Percentiles rank a stretch among this genome's conserved stretches.
phyloP scores from a whole-genome alignment of 2,329 filamentous ascomycete genomes.

The Penicillium sp. region DNA sequence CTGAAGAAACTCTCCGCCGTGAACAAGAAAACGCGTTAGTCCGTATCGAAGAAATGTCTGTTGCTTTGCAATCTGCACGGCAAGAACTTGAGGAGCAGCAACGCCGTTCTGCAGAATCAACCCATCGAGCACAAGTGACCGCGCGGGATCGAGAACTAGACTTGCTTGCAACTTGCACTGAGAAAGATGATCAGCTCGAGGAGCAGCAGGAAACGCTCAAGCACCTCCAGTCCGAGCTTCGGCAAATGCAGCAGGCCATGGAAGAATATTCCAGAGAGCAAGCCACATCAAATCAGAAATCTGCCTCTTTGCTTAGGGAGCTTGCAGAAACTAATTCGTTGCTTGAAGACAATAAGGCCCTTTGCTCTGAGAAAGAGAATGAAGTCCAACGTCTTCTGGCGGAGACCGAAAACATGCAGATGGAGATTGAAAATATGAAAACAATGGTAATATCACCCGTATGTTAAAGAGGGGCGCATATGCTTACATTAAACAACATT shows the following conservation, averaged over 20 bases:
- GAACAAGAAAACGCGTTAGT: constrained; percentile 35
- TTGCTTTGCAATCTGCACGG: constrained; percentile 32
- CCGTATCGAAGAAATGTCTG: constrained; percentile 38
- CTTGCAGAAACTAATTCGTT: constrained; percentile 20
- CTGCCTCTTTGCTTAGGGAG: constrained; percentile 26
- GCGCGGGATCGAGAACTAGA: constrained; percentile 43
- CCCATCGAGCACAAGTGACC: constrained; percentile 27
- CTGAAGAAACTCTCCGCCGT: constrained; percentile 27
- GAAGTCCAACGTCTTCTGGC: constrained; percentile 24
- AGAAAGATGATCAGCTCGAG: constrained; percentile 48
- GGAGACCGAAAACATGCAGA: constrained; percentile 20
- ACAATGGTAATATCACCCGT: constrained; percentile 18
- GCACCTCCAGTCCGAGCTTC: constrained; percentile 21
- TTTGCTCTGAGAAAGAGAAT: constrained; percentile 26
- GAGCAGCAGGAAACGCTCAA: constrained; percentile 40
- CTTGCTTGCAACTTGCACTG: constrained; percentile 42
- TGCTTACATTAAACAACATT: constrained; percentile 15
- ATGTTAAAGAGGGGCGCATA: no score
- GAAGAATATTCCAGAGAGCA: constrained; percentile 26
- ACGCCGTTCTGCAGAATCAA: constrained; percentile 30
- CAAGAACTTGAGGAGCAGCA: constrained; percentile 38
- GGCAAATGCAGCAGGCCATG: constrained; percentile 19
- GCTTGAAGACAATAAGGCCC: constrained; percentile 20
- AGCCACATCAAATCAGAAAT: constrained; percentile 20
- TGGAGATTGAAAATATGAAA: constrained; percentile 17